Percentiles rank a stretch among this genome's conserved stretches.
phyloP scores from a whole-genome alignment of 2,329 filamentous ascomycete species.

The Colletotrichum sp. region DNA sequence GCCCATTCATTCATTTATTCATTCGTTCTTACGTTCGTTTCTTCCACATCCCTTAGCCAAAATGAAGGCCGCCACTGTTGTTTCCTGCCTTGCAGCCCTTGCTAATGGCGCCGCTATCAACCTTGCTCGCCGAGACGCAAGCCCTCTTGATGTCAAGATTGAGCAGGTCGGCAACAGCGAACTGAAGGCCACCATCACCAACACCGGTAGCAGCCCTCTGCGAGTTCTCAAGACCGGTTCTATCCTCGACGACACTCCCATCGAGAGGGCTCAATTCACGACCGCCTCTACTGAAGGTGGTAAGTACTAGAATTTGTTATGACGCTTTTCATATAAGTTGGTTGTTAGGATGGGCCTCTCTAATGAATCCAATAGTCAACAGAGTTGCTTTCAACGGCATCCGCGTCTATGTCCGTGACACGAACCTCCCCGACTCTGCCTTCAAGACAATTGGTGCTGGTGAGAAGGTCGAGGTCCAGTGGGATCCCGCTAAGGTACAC shows the following conservation, averaged over 20 bases:
- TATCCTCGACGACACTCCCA: slow-evolving; percentile 48
- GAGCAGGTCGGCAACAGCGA: slow-evolving; percentile 49
- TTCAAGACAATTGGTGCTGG: slow-evolving; percentile 49
- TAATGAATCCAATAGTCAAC: slow-evolving; percentile 29
- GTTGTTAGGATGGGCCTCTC: background rate
- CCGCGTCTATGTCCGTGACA: slow-evolving; percentile 46
- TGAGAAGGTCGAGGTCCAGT: slow-evolving; percentile 50
- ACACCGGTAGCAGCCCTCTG: slow-evolving; percentile 48
- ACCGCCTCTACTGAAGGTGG: slow-evolving; percentile 31
- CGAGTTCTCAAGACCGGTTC: slow-evolving; percentile 54
- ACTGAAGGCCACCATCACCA: slow-evolving; percentile 53
- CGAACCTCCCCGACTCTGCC: slow-evolving; percentile 43
- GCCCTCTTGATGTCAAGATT: slow-evolving; percentile 43
- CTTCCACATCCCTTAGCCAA: background rate
- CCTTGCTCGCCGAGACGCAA: slow-evolving; percentile 33
- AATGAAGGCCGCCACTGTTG: slow-evolving; percentile 41
- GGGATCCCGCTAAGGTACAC: slow-evolving; percentile 56
- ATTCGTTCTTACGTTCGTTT: background rate
- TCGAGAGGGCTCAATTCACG: slow-evolving; percentile 54
- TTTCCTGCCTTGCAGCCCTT: slow-evolving; percentile 39
- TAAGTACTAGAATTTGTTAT: slow-evolving; percentile 27
- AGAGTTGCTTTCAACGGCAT: slow-evolving; percentile 54
- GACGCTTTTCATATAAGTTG: background rate
- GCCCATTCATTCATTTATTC: background rate
- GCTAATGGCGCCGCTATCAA: slow-evolving; percentile 36